phyloP scores from a whole-genome alignment of 495 filamentous ascomycete genomes.

The Hapsidospora chrysogenum region DNA sequence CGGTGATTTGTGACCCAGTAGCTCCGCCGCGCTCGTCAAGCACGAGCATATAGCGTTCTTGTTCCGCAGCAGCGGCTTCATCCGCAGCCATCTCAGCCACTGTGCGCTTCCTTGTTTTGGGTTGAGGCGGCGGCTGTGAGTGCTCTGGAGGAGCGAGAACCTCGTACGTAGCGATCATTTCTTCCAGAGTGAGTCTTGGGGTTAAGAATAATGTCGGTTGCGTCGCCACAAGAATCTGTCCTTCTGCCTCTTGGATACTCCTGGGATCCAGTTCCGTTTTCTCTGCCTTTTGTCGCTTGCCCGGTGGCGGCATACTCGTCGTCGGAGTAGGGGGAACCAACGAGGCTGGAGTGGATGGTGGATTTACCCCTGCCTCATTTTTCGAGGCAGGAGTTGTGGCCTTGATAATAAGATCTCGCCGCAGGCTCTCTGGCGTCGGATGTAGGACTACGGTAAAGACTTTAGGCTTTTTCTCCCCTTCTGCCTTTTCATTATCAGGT shows the following conservation, averaged over 20 bases:
- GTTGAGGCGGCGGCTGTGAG: conserved; percentile 53
- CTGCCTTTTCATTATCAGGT: conserved; percentile 33
- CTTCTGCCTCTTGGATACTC: conserved; percentile 57
- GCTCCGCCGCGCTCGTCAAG: conserved; percentile 69
- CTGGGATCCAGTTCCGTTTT: conserved; percentile 58
- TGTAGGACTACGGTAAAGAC: conserved; percentile 70
- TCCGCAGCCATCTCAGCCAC: conserved; percentile 88
- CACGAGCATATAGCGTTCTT: conserved; percentile 82
- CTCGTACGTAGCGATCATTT: conserved; percentile 50
- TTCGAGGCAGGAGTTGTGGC: conserved; percentile 20
- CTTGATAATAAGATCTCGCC: conserved; percentile 59
- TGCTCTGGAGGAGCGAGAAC: conserved; percentile 60
- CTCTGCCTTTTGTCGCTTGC: conserved; percentile 50
- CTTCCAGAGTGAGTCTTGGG: conserved; percentile 47
- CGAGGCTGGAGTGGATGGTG: conserved; percentile 46
- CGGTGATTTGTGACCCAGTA: conserved; percentile 35
- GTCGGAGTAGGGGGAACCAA: conserved; percentile 45
- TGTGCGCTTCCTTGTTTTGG: conserved; percentile 83
- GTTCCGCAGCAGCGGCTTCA: conserved; percentile 73
- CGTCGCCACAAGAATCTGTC: conserved; percentile 51
- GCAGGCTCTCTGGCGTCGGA: conserved; percentile 58
- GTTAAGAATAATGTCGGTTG: conserved; percentile 60
- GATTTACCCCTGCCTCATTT: not conserved
- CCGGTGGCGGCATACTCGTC: conserved; percentile 34
- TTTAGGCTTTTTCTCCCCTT: conserved; percentile 40